A percentile compares a stretch with the other conserved stretches of the same genome.
phyloP scores from a whole-genome alignment of 352 stramenopile genomes.

The Globisporangium viniferum region DNA sequence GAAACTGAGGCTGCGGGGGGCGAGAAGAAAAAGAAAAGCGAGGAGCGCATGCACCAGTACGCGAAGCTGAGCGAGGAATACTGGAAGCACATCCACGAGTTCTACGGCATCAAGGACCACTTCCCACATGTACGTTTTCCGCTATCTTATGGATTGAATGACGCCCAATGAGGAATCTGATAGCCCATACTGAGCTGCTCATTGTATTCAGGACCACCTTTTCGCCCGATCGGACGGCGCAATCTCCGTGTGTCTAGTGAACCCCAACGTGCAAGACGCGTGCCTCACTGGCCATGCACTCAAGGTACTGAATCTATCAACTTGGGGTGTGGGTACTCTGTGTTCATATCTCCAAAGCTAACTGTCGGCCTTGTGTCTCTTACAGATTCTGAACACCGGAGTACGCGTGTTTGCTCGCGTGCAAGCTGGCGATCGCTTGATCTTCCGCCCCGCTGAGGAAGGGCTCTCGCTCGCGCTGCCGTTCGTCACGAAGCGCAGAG shows the following conservation, averaged over 20 bases:
- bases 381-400: slow-evolving; percentile 81
- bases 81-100: slow-evolving; percentile 56
- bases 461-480: slow-evolving; percentile 67
- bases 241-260: slow-evolving; percentile 63
- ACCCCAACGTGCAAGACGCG: slow-evolving; percentile 38
- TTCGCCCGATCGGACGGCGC: slow-evolving; percentile 65
- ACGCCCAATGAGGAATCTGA: background rate
- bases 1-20: slow-evolving; percentile 13
- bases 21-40: background rate
- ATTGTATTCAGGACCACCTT: slow-evolving; percentile 41
- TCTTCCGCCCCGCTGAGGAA: slow-evolving; percentile 82
- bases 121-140: slow-evolving; percentile 42
- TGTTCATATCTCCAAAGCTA: too few relatives aligned
- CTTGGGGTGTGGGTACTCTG: too few relatives aligned
- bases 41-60: slow-evolving; percentile 42
- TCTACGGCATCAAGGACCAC: slow-evolving; percentile 63
- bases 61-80: slow-evolving; percentile 43
- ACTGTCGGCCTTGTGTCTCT: too few relatives aligned
- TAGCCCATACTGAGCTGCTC: background rate
- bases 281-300: slow-evolving; percentile 58
- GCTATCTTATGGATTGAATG: background rate
- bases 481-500: slow-evolving; percentile 78
- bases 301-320: slow-evolving; percentile 21
- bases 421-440: slow-evolving; percentile 33
- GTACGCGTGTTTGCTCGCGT: slow-evolving; percentile 86